phyloP scores from a whole-genome alignment of 352 stramenopile species.

The Pythium inflatum region DNA sequence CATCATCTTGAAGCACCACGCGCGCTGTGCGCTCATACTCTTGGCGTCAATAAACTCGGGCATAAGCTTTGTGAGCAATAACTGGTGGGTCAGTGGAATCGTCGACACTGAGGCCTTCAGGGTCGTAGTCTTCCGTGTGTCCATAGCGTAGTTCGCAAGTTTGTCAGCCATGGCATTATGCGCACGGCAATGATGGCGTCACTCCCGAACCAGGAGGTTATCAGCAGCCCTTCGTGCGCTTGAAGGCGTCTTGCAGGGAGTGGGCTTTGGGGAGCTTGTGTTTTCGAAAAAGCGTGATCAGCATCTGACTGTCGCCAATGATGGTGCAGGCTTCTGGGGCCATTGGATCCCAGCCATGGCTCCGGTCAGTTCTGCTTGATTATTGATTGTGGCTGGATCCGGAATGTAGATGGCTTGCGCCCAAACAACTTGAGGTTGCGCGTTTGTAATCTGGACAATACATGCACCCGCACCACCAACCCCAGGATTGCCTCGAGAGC shows the following conservation, averaged over 20 bases:
- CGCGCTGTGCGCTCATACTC: too few relatives aligned
- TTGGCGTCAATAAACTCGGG: too few relatives aligned
- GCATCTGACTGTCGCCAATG: neutral
- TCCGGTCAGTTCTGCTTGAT: neutral
- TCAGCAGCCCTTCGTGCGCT: neutral
- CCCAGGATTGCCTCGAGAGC: neutral
- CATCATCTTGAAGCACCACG: too few relatives aligned
- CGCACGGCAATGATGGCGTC: neutral
- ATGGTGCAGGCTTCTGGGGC: neutral
- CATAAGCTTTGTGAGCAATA: too few relatives aligned
- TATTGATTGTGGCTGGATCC: slow-evolving; percentile 1
- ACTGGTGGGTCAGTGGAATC: too few relatives aligned
- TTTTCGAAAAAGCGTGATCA: neutral
- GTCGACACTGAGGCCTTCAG: too few relatives aligned
- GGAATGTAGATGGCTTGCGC: neutral
- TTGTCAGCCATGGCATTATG: slow-evolving; percentile 2
- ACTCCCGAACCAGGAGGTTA: neutral
- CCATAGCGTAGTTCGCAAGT: slow-evolving; percentile 2
- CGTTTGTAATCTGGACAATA: neutral
- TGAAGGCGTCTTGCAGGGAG: neutral
- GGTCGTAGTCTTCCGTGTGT: neutral
- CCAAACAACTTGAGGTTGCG: neutral
- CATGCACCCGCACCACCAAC: neutral
- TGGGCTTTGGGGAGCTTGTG: neutral
- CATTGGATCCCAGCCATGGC: neutral